Evolutionary conservation across 257 asterid genomes (phyloP), one percentile per base, ranked within the genome.

Genomic region (Leonotis leonurus): DNA sequence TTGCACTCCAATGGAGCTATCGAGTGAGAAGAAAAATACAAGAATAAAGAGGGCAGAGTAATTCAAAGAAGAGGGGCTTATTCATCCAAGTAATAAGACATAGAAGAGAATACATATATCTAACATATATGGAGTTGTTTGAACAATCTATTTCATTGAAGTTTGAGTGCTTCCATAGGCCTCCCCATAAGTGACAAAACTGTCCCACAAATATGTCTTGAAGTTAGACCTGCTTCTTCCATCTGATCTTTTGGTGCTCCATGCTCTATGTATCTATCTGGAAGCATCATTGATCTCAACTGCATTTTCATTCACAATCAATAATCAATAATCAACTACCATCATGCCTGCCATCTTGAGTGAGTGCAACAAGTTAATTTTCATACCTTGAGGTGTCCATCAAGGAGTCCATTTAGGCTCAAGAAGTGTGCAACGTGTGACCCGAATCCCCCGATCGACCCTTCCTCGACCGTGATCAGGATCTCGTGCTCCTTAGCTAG

Each of bases 201-300:
- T 7, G 95, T 87, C 37, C 85, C 84, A 66, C 72, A 80, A 13
- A 87, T 81, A 20, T 87, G 88, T 50, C 69, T 79, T 6, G 94
- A 72, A 37, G 95, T 78, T 7, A 87, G 83, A 18, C 90, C 94
- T 30, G 94, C 94, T 68, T 69, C 89, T 80, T 87, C 90, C 20
- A 85, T 81, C 68, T 87, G 94, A 79, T 87, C 96, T 10, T 54
- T 46, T 0, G 63, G 63, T 21, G 63, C 63, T 57, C 63, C 63
- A 37, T 57, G 63, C 22, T 57, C 63, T 57, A 37, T 57, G n/a
- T 57, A 57, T 37, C 63, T 36, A 57, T 57, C 63, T 1, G 63
- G 63, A 21, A 57, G 63, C 63, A 57, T 57, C 63, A 57, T 57
- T 0, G 63, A 57, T 37, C 63, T 57, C 63, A 57, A 7, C 63